A percentile compares a stretch with the other conserved stretches of the same genome.
phyloP scores from a whole-genome alignment of 2,329 filamentous ascomycete genomes.

The Pseudogymnoascus sp. region DNA sequence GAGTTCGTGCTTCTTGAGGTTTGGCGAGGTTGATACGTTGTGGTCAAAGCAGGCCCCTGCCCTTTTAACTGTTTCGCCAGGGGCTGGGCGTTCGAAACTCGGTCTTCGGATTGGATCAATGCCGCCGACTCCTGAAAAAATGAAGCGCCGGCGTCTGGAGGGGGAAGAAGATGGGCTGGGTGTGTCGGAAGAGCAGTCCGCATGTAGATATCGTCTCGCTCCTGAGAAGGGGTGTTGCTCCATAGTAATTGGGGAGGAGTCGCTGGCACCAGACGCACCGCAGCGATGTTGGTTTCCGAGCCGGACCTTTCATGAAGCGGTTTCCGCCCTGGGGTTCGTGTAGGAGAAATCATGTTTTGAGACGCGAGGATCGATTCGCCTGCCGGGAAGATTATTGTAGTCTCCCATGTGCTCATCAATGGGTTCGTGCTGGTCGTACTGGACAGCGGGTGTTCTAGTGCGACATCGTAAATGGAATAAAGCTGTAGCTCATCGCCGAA shows the following conservation, averaged over 20 bases:
- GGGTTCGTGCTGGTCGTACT: conserved; percentile 2
- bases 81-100: conserved; percentile 2
- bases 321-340: conserved; percentile 7
- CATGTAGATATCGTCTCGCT: conserved; percentile 23
- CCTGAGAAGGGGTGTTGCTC: conserved; percentile 10
- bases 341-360: conserved; percentile 11
- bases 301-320: conserved; percentile 11
- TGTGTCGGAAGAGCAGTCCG: conserved; percentile 27
- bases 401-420: conserved; percentile 7
- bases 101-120: conserved; percentile 9
- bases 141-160: conserved; percentile 21
- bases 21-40: background rate
- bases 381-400: background rate
- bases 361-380: background rate
- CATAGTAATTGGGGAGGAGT: conserved; percentile 3
- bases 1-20: background rate
- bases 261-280: conserved; percentile 9
- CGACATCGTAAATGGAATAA: conserved; percentile 6
- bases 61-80: background rate
- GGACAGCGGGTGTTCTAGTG: background rate
- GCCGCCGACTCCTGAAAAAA: conserved; percentile 12
- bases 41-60: background rate
- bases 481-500: background rate
- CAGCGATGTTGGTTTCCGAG: conserved; percentile 13
- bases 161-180: conserved; percentile 23